Percentiles rank a stretch among this genome's conserved stretches.
Conservation (phyloP, 495 filamentous ascomycete genomes). For the Xylaria cubensis region DNA sequence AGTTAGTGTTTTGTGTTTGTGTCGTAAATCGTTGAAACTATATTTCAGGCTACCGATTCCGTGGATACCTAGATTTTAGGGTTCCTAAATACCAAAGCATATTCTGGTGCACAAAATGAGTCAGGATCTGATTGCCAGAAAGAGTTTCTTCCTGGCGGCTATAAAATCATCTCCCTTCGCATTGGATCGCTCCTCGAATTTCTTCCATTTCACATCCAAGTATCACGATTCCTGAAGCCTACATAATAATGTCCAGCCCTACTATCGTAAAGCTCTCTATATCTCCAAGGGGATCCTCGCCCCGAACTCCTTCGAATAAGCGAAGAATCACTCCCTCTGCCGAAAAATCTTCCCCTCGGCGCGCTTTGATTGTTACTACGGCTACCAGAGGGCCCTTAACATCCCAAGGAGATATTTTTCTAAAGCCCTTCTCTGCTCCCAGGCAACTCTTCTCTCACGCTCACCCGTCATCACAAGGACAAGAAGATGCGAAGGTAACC, state of each 20-base stretch:
- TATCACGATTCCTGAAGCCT: not conserved
- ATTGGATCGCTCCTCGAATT: not conserved
- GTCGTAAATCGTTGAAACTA: not conserved
- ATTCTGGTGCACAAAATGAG: not conserved
- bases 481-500: not conserved
- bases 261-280: not conserved
- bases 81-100: not conserved
- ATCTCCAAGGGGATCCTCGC: not conserved
- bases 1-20: not conserved
- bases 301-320: not conserved
- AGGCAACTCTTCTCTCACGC: not conserved
- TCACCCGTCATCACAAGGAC: not conserved
- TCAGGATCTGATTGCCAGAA: not conserved
- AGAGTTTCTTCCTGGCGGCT: not conserved
- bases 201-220: not conserved
- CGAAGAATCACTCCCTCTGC: not conserved
- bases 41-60: not conserved
- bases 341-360: not conserved
- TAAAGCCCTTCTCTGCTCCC: not conserved
- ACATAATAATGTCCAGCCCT: constrained; percentile 13
- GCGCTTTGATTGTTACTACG: not conserved
- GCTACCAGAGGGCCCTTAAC: not conserved
- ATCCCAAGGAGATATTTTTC: not conserved
- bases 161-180: not conserved
- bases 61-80: not conserved